Evolutionary conservation across 2,329 filamentous ascomycete genomes (phyloP).

Genomic region (Didymella keratinophila): DNA sequence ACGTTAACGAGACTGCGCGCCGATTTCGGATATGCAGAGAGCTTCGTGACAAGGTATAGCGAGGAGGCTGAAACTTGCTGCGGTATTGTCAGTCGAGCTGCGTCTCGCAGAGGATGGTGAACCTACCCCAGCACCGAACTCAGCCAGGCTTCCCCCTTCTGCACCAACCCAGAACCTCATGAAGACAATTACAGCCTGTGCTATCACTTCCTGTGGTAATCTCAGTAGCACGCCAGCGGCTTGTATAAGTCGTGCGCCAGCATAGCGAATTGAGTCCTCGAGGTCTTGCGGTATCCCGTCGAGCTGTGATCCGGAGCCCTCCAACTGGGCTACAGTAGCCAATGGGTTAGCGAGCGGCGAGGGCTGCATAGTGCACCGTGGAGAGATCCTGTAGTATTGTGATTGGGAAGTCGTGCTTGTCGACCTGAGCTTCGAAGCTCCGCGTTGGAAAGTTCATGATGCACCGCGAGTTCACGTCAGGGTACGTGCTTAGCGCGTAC

Average conservation of each 20-base stretch:
- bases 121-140: conserved; percentile 67
- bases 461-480: conserved; percentile 2
- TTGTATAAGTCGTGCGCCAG: conserved; percentile 77
- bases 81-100: conserved; percentile 21
- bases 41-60: conserved; percentile 83
- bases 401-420: background rate
- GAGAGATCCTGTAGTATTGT: background rate
- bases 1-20: conserved; percentile 84
- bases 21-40: conserved; percentile 77
- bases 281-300: conserved; percentile 70
- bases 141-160: conserved; percentile 58
- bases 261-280: conserved; percentile 74
- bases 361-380: conserved; percentile 32
- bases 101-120: background rate
- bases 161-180: conserved; percentile 79
- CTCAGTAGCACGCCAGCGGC: conserved; percentile 81
- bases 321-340: conserved; percentile 75
- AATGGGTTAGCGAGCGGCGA: conserved; percentile 70
- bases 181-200: conserved; percentile 83
- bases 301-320: conserved; percentile 62
- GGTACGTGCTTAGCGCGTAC: background rate
- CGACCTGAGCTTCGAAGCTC: background rate
- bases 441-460: conserved; percentile 11
- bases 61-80: conserved; percentile 83
- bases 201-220: conserved; percentile 84